phyloP scores from a whole-genome alignment of 2,329 filamentous ascomycete genomes.

The Trichoderma sp. region DNA sequence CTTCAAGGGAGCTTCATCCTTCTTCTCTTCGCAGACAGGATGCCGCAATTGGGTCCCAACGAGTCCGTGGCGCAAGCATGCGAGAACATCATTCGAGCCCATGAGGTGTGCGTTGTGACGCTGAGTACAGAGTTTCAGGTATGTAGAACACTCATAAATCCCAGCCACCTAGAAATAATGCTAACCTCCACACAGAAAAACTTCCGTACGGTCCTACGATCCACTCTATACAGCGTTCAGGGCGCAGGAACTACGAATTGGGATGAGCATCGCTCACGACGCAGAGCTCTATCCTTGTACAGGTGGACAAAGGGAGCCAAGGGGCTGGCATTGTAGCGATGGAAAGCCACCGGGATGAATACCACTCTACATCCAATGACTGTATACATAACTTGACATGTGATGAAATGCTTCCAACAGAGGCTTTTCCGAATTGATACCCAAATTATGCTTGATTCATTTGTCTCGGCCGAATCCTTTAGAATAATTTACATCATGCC shows the following conservation, averaged over 20 bases:
- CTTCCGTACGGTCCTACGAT: conserved; percentile 52
- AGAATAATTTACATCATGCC: background rate
- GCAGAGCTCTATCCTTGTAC: conserved; percentile 52
- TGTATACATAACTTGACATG: background rate
- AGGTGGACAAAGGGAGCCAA: conserved; percentile 46
- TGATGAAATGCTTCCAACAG: background rate
- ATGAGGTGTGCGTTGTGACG: conserved; percentile 50
- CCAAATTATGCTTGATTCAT: background rate
- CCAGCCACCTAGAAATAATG: background rate
- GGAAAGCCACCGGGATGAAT: background rate
- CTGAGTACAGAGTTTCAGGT: conserved; percentile 50
- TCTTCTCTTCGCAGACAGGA: conserved; percentile 47
- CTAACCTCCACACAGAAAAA: conserved; percentile 41
- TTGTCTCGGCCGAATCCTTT: background rate
- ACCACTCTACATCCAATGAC: background rate
- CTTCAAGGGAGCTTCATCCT: conserved; percentile 51
- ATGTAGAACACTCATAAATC: background rate
- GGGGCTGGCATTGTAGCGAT: conserved; percentile 32
- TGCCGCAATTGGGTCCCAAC: conserved; percentile 46
- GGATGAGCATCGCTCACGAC: conserved; percentile 44
- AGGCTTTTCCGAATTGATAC: background rate
- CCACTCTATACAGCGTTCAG: conserved; percentile 47
- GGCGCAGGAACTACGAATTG: conserved; percentile 39
- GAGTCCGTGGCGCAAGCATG: conserved; percentile 46
- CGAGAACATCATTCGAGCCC: conserved; percentile 49